Evolutionary conservation across 805 yeast genomes (phyloP).

Genomic region (Yarrowia bubula): DNA sequence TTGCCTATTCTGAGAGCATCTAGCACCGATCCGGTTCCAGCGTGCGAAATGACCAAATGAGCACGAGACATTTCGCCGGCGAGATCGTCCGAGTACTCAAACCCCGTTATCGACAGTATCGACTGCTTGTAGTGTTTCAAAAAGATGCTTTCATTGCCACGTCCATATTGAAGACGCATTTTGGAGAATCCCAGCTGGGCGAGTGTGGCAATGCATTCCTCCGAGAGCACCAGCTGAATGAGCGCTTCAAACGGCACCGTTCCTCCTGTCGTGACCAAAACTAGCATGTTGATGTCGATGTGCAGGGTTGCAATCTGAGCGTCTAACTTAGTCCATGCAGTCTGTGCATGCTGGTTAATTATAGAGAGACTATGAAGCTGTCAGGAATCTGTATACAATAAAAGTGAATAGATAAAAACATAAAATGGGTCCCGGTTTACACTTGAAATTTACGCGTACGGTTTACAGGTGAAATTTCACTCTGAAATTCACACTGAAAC

Average conservation of each 20-base stretch:
- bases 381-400: too few relatives aligned
- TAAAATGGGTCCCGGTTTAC: too few relatives aligned
- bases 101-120: conserved; percentile 43
- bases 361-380: too few relatives aligned
- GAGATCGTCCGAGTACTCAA: conserved; percentile 48
- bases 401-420: too few relatives aligned
- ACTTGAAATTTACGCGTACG: too few relatives aligned
- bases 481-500: too few relatives aligned
- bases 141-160: conserved; percentile 35
- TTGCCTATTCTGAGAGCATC: conserved; percentile 63
- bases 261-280: conserved; percentile 82
- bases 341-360: neutral
- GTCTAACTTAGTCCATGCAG: conserved; percentile 7
- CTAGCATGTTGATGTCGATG: conserved; percentile 27
- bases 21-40: conserved; percentile 86
- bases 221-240: conserved; percentile 45
- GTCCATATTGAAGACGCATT: conserved; percentile 63
- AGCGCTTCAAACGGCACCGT: conserved; percentile 75
- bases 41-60: conserved; percentile 78
- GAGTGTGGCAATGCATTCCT: conserved; percentile 42
- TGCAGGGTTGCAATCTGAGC: neutral
- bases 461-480: too few relatives aligned
- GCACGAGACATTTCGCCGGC: conserved; percentile 45
- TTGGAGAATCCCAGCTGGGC: conserved; percentile 41
- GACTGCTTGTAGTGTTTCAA: conserved; percentile 11